Evolutionary conservation across 2,329 filamentous ascomycete genomes (phyloP), one percentile per base, ranked within the genome.

Genomic region (Fusarium sp.): DNA sequence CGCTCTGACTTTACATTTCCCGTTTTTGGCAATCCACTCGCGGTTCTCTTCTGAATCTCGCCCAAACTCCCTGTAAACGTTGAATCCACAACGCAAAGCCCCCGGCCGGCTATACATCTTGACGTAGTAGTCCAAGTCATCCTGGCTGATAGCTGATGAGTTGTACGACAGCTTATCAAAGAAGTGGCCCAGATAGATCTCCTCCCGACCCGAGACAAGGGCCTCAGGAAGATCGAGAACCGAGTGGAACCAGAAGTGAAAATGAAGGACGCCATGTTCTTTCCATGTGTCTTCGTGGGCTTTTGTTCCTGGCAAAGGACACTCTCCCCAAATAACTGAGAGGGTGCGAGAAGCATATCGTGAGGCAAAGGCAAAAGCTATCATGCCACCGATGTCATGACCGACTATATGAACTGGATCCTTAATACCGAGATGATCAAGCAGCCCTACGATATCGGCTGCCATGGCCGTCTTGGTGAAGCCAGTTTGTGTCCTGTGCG

Each of bases 321-420:
- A 69, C 22, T 69, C 66, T 13, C 49, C 61, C 65, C 65, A 62
- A 7, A 49, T 28, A 4, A 65, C 55, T 4, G 66, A 54, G 15
- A 54, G 51, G 14, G 65, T 61, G 3, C 55, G 43, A 11, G 54
- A 33, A 5, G 54, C 24, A 2, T 54, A 47, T 40, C 65, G 46
- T 13, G 51, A 61, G 5, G 59, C 31, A 31, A 62, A 69, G 4
- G 57, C 26, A 28, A 62, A 62, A 10, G 55, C 60, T 46, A 69
- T 54, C 66, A 65, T 69, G 9, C 66, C 66, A 2, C 66, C 44
- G 15, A 62, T 52, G 1, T 65, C 66, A 51, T 69, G 66, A 4
- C 60, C 55, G 6, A 51, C 55, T 1, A 47, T 38, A n/a, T 57
- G 65, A 3, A 57, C 60, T 2, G 55, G 39, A 2, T 61, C 34